Percentiles rank a stretch among this genome's conserved stretches.
Conservation (phyloP, 305 asterid species). For the Plantago coronopus region DNA sequence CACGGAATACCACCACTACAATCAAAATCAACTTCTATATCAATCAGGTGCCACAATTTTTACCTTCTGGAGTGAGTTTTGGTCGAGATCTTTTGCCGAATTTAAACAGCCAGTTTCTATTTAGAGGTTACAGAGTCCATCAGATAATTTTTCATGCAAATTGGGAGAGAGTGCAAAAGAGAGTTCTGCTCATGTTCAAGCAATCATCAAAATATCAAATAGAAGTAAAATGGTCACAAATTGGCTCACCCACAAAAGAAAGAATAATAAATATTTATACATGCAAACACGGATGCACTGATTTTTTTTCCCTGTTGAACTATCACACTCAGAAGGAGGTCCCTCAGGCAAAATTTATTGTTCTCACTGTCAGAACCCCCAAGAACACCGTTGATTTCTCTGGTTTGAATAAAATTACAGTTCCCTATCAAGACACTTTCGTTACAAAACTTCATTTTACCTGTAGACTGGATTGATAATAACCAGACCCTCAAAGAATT, state of each 20-base stretch:
- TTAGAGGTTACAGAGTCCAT: too few species aligned
- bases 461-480: constrained; percentile 6
- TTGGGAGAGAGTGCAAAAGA: too few species aligned
- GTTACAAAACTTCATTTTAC: constrained; percentile 31
- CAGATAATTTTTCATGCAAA: too few species aligned
- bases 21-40: too few species aligned
- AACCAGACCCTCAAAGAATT: constrained; percentile 19
- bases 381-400: constrained; percentile 13
- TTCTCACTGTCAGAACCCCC: constrained; percentile 18
- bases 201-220: background rate
- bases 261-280: constrained; percentile 8
- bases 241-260: constrained; percentile 2
- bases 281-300: background rate
- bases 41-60: too few species aligned
- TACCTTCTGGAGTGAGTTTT: too few species aligned
- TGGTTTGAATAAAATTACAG: constrained; percentile 16
- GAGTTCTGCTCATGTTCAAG: background rate
- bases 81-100: too few species aligned
- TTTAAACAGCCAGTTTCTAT: too few species aligned
- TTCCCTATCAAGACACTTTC: constrained; percentile 16
- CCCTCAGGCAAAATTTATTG: constrained; percentile 25
- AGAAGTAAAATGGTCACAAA: constrained; percentile 1
- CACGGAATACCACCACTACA: too few species aligned
- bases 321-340: constrained; percentile 18
- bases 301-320: constrained; percentile 1